Conservation (phyloP, 805 yeast genomes). For the Schwanniomyces pseudopolymorphus region DNA sequence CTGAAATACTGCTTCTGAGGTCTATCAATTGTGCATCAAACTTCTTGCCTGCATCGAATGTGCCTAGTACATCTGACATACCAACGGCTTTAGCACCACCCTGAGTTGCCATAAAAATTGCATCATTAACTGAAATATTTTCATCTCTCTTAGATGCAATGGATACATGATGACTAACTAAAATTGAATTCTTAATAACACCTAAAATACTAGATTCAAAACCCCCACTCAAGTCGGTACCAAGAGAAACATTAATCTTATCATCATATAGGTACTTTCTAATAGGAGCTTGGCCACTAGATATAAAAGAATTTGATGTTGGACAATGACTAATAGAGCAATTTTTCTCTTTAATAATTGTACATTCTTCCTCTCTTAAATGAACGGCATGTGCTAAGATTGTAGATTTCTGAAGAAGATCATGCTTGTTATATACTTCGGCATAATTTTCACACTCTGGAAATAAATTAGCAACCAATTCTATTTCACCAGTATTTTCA, state of each 20-base stretch:
- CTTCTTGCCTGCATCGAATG: constrained; percentile 71
- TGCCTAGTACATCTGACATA: constrained; percentile 58
- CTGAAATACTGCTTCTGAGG: constrained; percentile 50
- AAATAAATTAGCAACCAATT: constrained; percentile 68
- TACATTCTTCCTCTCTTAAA: constrained; percentile 61
- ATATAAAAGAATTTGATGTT: constrained; percentile 79
- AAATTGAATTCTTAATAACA: constrained; percentile 30
- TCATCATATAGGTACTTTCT: constrained; percentile 59
- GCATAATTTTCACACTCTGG: constrained; percentile 72
- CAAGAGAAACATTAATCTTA: constrained; percentile 71
- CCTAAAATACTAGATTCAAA: constrained; percentile 39
- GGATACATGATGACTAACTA: constrained; percentile 42
- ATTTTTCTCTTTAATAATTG: constrained; percentile 49
- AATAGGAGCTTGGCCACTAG: constrained; percentile 88
- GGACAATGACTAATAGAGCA: constrained; percentile 93
- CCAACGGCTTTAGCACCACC: constrained; percentile 86
- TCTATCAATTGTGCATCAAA: constrained; percentile 85
- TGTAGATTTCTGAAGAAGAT: constrained; percentile 62
- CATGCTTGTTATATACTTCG: constrained; percentile 68
- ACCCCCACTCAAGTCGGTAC: constrained; percentile 46
- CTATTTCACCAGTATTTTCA: constrained; percentile 75
- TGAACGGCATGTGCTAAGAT: constrained; percentile 90
- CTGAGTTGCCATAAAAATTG: constrained; percentile 74
- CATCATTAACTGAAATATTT: constrained; percentile 67
- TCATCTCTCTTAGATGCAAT: constrained; percentile 39